Evolutionary conservation across 2,329 filamentous ascomycete genomes (phyloP), one percentile per base, ranked within the genome.

Genomic region (Tolypocladium cylindrosporum): DNA sequence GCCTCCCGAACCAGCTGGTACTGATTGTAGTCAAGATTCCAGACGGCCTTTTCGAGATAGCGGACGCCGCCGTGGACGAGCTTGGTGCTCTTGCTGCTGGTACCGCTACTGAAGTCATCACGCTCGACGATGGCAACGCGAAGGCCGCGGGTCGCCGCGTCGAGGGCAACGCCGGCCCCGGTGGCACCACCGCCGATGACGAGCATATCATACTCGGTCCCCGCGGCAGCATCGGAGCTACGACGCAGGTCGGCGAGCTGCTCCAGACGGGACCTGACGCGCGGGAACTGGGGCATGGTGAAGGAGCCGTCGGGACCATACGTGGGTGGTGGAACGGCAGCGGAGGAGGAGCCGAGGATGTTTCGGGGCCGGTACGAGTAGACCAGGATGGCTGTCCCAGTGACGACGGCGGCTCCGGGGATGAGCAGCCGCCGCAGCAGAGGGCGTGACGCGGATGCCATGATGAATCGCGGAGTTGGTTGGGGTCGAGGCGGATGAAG

Each of bases 21-120:
- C 71, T 90, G 87, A 66, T 80, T 84, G 72, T 88, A 89, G 73
- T 90, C 87, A 61, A 90, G 75, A 66, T 89, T 87, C 83, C 84
- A 89, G 58, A 90, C 81, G 45, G 87, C 87, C 74, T 90, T 90
- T 70, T 90, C 87, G 36, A 90, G 75, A 69, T 90, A 90, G 64
- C 87, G 77, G 56, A 90, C 87, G 68, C 87, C 87, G 56, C 87
- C 87, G 69, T 90, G 87, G n/a, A 90, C 87, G 59, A 90, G 77
- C 73, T 90, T 90, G 57, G 87, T 90, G 69, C 85, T 88, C 75
- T 89, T 90, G 67, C 83, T 87, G 70, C 86, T 89, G 14, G 87
- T 90, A 48, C 87, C 87, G 63, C 83, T 84, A 65, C 82, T 85
- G 69, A 90, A 90, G 70, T 90, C 87, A 67, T 90, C 87, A 56